Evolutionary conservation across 148 eudicot genomes (phyloP), one percentile per base, ranked within the genome.

Genomic region (Amaranthus cruentus): DNA sequence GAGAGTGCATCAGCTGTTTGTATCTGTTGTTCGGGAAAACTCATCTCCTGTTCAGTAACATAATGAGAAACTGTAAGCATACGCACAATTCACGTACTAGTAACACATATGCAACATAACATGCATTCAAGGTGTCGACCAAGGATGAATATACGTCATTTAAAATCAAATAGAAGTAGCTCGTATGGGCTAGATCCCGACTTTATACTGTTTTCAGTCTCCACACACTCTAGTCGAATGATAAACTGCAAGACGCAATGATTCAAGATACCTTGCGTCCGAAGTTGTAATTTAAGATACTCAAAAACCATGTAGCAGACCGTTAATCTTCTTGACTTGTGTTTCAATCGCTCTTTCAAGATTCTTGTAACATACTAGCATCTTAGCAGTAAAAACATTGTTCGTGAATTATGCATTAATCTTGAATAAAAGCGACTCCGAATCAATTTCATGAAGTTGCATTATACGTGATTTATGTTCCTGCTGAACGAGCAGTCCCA

Each of bases 1-100:
- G 83, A 46, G 18, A 95, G 85, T 68, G 96, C 92, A 51, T 95
- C 98, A 7, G 85, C 82, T 9, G 89, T 76, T 54, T 86, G 96
- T 84, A 95, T 86, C 68, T 84, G 89, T 77, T 91, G 87, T 79
- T 90, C 96, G 1, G 85, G 81, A 62, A 95, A 81, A 55, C 82
- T 90, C 82, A 88, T 83, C 84, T 95, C 98, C 98, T 95, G 92
- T 47, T 72, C 63, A 9, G 13, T 48, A 18, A 68, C 4, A 70
- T 47, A 14, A 71, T 56, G 51, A 62, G 51, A 61, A 10, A 18
- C 13, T 65, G 43, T 13, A 18, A 62, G 21, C 15, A 28, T 67
- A 50, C 11, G 46, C 9, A 10, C 47, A 42, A 3, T 8, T 62
- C n/a, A 42, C 43, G 44, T 42, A 62, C 9, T 62, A 42, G 38